These are phyloP conservation scores for Auricularia cornea DNA, from an alignment of 768 basidiomycete species.

Conservation along the genomic window DNA sequence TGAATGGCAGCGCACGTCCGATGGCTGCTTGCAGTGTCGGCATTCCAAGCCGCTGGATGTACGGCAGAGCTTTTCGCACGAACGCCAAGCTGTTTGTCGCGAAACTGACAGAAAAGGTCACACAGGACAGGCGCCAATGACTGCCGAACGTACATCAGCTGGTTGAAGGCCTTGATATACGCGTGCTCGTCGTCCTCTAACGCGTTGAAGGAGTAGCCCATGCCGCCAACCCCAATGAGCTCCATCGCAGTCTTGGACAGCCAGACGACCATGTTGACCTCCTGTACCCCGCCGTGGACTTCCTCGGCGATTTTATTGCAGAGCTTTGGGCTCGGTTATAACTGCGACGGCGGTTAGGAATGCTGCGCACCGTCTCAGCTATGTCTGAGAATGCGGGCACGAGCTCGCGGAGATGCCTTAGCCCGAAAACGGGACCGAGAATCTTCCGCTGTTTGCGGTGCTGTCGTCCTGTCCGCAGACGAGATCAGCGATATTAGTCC, in stretches of 20 bases:
- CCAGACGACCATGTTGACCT: constrained; percentile 29
- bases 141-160: constrained; percentile 26
- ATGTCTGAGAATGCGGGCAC: constrained; percentile 38
- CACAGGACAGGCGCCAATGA: too few species aligned
- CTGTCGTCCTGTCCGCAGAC: constrained; percentile 23
- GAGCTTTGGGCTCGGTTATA: background rate
- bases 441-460: constrained; percentile 40
- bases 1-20: constrained; percentile 3
- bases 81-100: too few species aligned
- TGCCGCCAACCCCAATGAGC: constrained; percentile 40
- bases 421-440: constrained; percentile 39
- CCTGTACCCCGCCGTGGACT: constrained; percentile 14
- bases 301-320: constrained; percentile 2
- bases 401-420: constrained; percentile 35
- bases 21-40: constrained; percentile 38
- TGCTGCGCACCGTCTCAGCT: constrained; percentile 32
- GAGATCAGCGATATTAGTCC: too few species aligned
- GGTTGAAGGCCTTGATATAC: constrained; percentile 37
- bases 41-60: constrained; percentile 25
- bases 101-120: background rate
- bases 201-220: constrained; percentile 42
- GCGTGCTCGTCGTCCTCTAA: constrained; percentile 34
- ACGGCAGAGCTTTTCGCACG: background rate
- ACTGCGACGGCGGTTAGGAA: constrained; percentile 8
- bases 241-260: constrained; percentile 37